Evolutionary conservation across 768 basidiomycete species (phyloP).

Genomic region (Serendipita sp.): DNA sequence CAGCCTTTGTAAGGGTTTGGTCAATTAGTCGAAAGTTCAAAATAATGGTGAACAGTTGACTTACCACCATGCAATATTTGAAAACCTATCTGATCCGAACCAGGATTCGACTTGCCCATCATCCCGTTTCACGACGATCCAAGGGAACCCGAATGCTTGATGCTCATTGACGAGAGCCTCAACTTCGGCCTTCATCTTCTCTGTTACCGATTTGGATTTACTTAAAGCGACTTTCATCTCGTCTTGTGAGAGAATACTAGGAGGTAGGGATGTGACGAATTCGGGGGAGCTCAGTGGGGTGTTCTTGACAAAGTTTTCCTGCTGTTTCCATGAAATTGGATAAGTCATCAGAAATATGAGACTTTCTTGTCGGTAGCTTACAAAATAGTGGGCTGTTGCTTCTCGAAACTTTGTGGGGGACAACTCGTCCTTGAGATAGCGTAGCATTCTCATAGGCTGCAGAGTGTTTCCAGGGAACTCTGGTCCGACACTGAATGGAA

Average conservation of each 20-base stretch:
- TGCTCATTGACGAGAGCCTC: not conserved
- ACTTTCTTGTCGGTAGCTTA: not conserved
- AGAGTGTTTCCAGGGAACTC: not conserved
- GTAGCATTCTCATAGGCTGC: not conserved
- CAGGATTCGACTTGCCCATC: not conserved
- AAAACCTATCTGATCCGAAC: slow-evolving; percentile 3
- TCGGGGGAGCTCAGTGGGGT: not conserved
- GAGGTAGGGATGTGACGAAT: not conserved
- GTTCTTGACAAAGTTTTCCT: slow-evolving; percentile 1
- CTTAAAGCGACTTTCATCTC: not conserved
- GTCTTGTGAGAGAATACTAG: not conserved
- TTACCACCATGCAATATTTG: not conserved
- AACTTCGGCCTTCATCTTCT: not conserved
- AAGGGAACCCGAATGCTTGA: slow-evolving; percentile 5
- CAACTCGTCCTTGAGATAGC: not conserved
- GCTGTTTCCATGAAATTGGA: not conserved
- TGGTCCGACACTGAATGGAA: not conserved
- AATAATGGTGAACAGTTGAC: not conserved
- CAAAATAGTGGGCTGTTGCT: not conserved
- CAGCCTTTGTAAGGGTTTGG: not conserved
- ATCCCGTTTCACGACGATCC: not conserved
- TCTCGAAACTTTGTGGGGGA: not conserved
- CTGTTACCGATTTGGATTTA: not conserved
- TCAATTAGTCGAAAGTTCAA: not conserved
- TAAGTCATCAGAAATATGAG: not conserved